These are phyloP conservation scores for Globisporangium perplexum DNA, from an alignment of 352 stramenopile genomes.

Conservation along the genomic window DNA sequence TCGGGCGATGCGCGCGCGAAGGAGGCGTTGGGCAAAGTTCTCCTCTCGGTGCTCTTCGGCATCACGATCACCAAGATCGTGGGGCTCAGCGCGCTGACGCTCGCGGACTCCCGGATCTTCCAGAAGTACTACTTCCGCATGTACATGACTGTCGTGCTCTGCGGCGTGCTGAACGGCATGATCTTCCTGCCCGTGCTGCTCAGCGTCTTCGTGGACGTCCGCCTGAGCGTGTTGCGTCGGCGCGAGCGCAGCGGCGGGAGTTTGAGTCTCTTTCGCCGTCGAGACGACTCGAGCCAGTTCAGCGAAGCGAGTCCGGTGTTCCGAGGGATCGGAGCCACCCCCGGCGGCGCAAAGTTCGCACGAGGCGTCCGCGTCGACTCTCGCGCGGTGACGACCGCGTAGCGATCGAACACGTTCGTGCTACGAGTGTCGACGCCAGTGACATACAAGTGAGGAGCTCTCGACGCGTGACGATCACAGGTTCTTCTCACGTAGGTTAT, in stretches of 20 bases:
- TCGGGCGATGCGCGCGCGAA: conserved; percentile 36
- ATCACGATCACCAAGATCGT: conserved; percentile 88
- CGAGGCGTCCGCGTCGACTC: too few relatives aligned
- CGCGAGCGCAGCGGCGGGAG: conserved; percentile 7
- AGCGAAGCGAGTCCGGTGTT: conserved; percentile 19
- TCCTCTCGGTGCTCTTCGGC: conserved; percentile 70
- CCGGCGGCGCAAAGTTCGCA: background rate
- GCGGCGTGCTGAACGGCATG: conserved; percentile 76
- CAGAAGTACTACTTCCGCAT: conserved; percentile 91
- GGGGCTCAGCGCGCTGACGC: conserved; percentile 71
- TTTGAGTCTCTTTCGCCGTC: background rate
- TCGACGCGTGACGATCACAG: too few relatives aligned
- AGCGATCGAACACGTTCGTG: background rate
- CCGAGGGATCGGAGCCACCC: background rate
- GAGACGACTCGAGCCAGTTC: conserved; percentile 3
- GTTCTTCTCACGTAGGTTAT: too few relatives aligned
- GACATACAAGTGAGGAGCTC: too few relatives aligned
- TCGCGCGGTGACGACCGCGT: background rate
- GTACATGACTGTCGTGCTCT: conserved; percentile 80
- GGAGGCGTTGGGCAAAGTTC: conserved; percentile 46
- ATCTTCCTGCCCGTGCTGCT: conserved; percentile 54
- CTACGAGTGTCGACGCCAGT: too few relatives aligned
- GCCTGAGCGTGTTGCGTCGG: conserved; percentile 20
- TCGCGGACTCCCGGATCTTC: conserved; percentile 83
- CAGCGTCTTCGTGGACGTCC: conserved; percentile 42